Percentiles rank a stretch among this genome's conserved stretches.
Evolutionary conservation across 768 basidiomycete genomes (phyloP).

Genomic region (Tricholoma flavovirens): DNA sequence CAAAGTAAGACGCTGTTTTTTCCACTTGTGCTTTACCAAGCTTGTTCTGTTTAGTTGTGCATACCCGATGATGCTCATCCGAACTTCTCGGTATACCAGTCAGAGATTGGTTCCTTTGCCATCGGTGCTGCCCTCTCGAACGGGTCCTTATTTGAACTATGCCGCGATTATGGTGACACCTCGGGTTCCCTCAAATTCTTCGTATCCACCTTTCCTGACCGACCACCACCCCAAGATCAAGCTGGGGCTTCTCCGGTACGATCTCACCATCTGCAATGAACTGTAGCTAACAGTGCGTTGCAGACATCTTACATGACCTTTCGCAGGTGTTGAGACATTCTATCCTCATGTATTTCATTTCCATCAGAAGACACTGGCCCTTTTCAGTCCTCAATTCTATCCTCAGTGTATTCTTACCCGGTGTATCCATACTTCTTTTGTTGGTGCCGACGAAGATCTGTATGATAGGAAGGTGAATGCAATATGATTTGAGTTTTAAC

Average conservation of each 20-base stretch:
- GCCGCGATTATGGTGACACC: constrained; percentile 39
- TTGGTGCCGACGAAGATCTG: constrained; percentile 9
- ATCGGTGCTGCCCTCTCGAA: constrained; percentile 37
- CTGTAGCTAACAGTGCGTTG: neutral
- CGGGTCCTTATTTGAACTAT: constrained; percentile 33
- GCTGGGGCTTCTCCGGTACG: constrained; percentile 14
- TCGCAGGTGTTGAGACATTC: neutral
- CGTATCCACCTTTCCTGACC: constrained; percentile 40
- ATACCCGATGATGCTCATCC: constrained; percentile 36
- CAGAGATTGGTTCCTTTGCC: constrained; percentile 41
- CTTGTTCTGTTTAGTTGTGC: constrained; percentile 26
- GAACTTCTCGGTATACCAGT: constrained; percentile 40
- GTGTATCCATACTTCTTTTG: neutral
- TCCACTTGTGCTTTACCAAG: neutral
- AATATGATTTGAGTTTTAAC: constrained; percentile 7
- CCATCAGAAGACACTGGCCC: neutral
- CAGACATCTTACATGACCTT: constrained; percentile 4
- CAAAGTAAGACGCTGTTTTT: constrained; percentile 27
- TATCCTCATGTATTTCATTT: neutral
- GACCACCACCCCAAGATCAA: constrained; percentile 24
- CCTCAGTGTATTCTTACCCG: neutral
- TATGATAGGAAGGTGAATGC: constrained; percentile 18
- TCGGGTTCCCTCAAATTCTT: constrained; percentile 48
- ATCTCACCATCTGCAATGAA: neutral
- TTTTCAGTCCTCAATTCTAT: neutral